Conservation (phyloP, 225 moss, liverwort and hornwort species). For the Polytrichum commune region DNA sequence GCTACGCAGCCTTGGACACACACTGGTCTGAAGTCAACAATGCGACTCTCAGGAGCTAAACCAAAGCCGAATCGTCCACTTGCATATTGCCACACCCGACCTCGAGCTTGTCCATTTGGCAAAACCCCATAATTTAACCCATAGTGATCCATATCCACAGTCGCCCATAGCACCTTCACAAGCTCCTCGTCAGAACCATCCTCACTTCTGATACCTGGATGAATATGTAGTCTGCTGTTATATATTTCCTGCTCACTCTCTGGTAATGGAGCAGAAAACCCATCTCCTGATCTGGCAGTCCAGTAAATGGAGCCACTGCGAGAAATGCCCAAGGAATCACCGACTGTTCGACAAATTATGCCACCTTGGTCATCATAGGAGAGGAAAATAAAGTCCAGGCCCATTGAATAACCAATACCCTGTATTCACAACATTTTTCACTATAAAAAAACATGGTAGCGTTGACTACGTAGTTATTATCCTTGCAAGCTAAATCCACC, state of each 20-base stretch:
- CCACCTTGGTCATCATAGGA: conserved; percentile 77
- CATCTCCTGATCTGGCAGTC: conserved; percentile 65
- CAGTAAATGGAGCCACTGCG: conserved; percentile 79
- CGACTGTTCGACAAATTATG: conserved; percentile 77
- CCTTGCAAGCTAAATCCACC: too few species aligned
- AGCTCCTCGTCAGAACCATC: conserved; percentile 66
- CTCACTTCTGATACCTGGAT: conserved; percentile 27
- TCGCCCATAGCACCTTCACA: conserved; percentile 70
- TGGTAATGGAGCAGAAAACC: conserved; percentile 57
- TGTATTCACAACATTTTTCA: conserved; percentile 31
- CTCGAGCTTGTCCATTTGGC: conserved; percentile 33
- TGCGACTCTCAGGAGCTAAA: conserved; percentile 36
- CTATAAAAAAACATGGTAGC: not conserved
- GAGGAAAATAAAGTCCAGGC: conserved; percentile 73
- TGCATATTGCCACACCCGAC: conserved; percentile 90
- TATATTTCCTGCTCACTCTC: conserved; percentile 52
- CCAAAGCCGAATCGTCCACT: conserved; percentile 92
- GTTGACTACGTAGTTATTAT: too few species aligned
- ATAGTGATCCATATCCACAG: conserved; percentile 35
- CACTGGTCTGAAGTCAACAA: conserved; percentile 84
- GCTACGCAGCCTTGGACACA: conserved; percentile 34
- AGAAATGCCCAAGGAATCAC: conserved; percentile 54
- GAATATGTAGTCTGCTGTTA: conserved; percentile 49
- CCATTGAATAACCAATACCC: conserved; percentile 62
- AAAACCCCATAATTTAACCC: conserved; percentile 28